Evolutionary conservation across 2,329 filamentous ascomycete species (phyloP), one percentile per base, ranked within the genome.

Genomic region (Penicillium thymicola): DNA sequence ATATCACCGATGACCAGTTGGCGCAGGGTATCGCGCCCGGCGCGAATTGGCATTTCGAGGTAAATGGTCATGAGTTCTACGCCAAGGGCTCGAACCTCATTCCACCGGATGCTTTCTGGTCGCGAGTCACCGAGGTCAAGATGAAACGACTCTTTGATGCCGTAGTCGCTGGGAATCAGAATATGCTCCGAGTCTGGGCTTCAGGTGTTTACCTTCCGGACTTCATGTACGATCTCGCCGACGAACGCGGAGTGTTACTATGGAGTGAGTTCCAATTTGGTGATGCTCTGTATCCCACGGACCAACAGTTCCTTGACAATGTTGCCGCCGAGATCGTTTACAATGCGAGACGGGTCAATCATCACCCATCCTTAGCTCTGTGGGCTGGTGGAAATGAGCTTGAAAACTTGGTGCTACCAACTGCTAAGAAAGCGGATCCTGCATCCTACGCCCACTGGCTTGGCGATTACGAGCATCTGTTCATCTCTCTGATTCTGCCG

Each of bases 261-360:
- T 87, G 84, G 84, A 83, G 79, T 47, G 84, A 87, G 58, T 86
- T 87, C 59, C 77, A 87, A 63, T 87, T 85, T 64, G 80, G 82
- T 11, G 84, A 85, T 66, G 78, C 82, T 1, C 69, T 86, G 3
- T 87, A 87, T 64, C 84, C 85, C 0, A 78, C 82, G 0, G 70
- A 82, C 48, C 60, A 75, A 0, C 76, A 75, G 0, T 87, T 85
- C 61, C 67, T 86, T 0, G 80, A 81, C 5, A 85, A 85, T 54
- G 77, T 81, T 10, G 73, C 77, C 13, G 74, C 78, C 16, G 85
- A 87, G 63, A 82, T 82, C 5, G 72, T 78, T 5, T 86, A 86
- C 58, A 81, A 87, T 50, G 82, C 86, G 8, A 77, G 84, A n/a
- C 73, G 85, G 18, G 72, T 84, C 21, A 86, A 85, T 49, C 83